Conservation (phyloP, 306 rosid species). For the Corylus americana region DNA sequence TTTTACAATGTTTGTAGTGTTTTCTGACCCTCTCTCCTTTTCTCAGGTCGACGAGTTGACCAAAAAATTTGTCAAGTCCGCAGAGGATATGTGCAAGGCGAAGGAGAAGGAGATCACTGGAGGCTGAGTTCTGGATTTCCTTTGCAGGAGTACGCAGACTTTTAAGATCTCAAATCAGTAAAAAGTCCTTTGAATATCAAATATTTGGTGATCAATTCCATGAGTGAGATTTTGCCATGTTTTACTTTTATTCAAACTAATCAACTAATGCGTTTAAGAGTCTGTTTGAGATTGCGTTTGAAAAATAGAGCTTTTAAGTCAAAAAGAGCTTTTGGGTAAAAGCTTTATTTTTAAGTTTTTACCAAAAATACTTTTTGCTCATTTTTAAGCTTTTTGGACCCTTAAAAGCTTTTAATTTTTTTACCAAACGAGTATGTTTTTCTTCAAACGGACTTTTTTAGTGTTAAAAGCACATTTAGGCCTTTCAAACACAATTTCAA, state of each 20-base stretch:
- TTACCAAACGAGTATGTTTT: no score
- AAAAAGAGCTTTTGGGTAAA: no score
- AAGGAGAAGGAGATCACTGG: slow-evolving; percentile 82
- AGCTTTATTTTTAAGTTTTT: no score
- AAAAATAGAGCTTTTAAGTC: no score
- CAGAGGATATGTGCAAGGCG: slow-evolving; percentile 80
- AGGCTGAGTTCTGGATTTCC: slow-evolving; percentile 36
- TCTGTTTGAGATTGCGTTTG: no score
- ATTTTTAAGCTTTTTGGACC: no score
- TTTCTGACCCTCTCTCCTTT: slow-evolving; percentile 26
- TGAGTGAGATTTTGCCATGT: background rate
- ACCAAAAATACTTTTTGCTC: no score
- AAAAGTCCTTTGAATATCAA: background rate
- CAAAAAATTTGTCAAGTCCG: slow-evolving; percentile 71
- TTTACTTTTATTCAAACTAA: background rate
- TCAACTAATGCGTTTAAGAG: no score
- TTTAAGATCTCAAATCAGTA: background rate
- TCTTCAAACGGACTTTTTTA: no score
- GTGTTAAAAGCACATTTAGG: no score
- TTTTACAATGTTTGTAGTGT: slow-evolving; percentile 11
- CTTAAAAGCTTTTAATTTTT: no score
- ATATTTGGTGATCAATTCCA: background rate
- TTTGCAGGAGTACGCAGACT: background rate
- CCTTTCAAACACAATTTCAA: no score
- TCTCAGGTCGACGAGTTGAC: slow-evolving; percentile 83